Evolutionary conservation across 441 rosid species (phyloP), one percentile per base, ranked within the genome.

Genomic region (Corymbia calophylla): DNA sequence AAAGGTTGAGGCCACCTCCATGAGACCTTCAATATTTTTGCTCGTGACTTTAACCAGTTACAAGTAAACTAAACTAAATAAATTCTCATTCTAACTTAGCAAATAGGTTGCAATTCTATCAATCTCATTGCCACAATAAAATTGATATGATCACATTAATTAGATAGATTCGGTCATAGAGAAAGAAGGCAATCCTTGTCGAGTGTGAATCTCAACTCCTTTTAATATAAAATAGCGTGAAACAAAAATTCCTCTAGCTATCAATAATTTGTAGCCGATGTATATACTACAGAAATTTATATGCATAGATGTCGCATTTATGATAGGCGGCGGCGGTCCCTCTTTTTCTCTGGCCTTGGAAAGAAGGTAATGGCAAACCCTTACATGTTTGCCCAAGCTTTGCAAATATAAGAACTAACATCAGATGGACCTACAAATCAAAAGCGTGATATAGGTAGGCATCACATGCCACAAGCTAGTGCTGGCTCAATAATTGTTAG

Each of bases 211-310:
- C 25, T 32, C 27, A 35, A 32, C 81, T 70, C 80, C 15, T 70
- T 70, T 35, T 11, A 70, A 1, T 35, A 18, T 70, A 9, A 70
- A 32, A 48, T 10, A 6, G 14, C 0, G 8, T 32, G 47, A 18
- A 5, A 25, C n/a, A 64, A 64, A 15, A 64, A 31, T 6, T 15
- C 73, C 10, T 14, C 11, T 3, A n/a, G 39, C 27, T 4, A 35
- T 70, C 2, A 8, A 70, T 35, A 35, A 35, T 9, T 25, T 35
- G 29, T 19, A 70, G 48, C 16, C 15, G 19, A 35, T 35, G 27
- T 35, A 19, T 35, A 19, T 10, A 10, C 16, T 10, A 3, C 4
- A 0, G 0, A 70, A 35, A 35, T 35, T 21, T 19, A 10, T 35
- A 70, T 0, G 5, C 48, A 70, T 1, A 2, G 27, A 68, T 5